Conservation (phyloP, 306 rosid species). For the Hylodesmum podocarpum region DNA sequence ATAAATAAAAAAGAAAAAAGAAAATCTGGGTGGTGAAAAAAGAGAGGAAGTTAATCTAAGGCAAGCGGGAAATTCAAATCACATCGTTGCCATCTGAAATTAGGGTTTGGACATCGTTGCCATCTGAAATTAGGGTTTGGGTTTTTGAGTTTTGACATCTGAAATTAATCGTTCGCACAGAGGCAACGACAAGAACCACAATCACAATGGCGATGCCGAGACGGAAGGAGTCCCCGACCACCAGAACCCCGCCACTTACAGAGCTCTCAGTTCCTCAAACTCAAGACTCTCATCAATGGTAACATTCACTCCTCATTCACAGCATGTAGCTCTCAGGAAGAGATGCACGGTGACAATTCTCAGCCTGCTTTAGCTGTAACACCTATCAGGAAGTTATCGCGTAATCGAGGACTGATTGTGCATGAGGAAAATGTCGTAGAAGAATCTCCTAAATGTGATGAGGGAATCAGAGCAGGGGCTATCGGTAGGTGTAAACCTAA, state of each 20-base stretch:
- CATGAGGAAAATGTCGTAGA: constrained; percentile 35
- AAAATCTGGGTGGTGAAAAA: no score
- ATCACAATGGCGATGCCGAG: no score
- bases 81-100: not conserved
- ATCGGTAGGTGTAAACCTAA: constrained; percentile 54
- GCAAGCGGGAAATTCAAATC: not conserved
- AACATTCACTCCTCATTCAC: not conserved
- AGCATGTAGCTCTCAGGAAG: constrained; percentile 18
- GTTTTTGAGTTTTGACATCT: not conserved
- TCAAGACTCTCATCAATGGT: constrained; percentile 66
- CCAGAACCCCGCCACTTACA: constrained; percentile 46
- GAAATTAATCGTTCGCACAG: constrained; percentile 11
- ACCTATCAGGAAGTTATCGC: constrained; percentile 63
- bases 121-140: constrained; percentile 36
- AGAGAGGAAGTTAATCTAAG: no score
- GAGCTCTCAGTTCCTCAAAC: constrained; percentile 62
- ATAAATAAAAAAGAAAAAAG: no score
- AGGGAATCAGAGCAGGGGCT: constrained; percentile 37
- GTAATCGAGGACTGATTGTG: constrained; percentile 61
- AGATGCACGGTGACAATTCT: constrained; percentile 22
- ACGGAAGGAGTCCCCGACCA: no score
- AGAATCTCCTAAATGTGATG: no score
- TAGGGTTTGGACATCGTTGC: constrained; percentile 48
- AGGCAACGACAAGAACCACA: no score
- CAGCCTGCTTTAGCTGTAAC: constrained; percentile 38